These are phyloP conservation scores for Lactarius psammicola DNA, from an alignment of 768 basidiomycete species.

Conservation along the genomic window DNA sequence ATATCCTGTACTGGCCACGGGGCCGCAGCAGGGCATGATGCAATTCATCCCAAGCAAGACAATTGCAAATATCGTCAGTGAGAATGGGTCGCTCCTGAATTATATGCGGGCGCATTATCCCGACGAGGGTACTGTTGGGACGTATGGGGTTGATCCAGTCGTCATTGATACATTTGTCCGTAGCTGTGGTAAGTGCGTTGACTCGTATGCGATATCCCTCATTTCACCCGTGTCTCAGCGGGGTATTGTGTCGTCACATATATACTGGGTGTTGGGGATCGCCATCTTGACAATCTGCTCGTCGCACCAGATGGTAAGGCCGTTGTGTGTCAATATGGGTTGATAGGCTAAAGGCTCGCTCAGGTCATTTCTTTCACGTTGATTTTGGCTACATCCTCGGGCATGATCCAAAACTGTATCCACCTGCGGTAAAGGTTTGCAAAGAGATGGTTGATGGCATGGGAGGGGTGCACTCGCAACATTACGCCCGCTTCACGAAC, in stretches of 20 bases:
- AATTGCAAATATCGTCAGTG: constrained; percentile 90
- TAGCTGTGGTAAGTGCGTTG: constrained; percentile 81
- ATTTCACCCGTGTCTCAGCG: constrained; percentile 49
- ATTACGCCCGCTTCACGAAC: constrained; percentile 94
- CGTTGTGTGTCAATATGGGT: not conserved
- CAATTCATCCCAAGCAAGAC: constrained; percentile 97
- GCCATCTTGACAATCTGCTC: constrained; percentile 93
- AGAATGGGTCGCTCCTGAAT: constrained; percentile 83
- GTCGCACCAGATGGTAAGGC: constrained; percentile 82
- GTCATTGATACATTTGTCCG: constrained; percentile 96
- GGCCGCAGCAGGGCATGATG: constrained; percentile 89
- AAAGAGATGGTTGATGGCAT: constrained; percentile 99
- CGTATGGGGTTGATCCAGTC: constrained; percentile 89
- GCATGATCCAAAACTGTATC: constrained; percentile 95
- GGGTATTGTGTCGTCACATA: constrained; percentile 99
- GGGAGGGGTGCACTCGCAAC: constrained; percentile 96
- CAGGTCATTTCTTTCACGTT: constrained; percentile 97
- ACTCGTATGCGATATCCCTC: not conserved
- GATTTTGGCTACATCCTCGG: constrained; percentile 99
- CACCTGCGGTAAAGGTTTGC: constrained; percentile 97
- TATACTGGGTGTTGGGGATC: constrained; percentile 92
- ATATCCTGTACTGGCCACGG: constrained; percentile 92
- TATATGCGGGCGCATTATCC: constrained; percentile 85
- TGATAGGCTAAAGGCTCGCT: not conserved
- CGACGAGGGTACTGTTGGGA: constrained; percentile 92